Base-by-base conservation (phyloP, 2,329 filamentous ascomycete species). In the Stachybotrys echinatus region DNA sequence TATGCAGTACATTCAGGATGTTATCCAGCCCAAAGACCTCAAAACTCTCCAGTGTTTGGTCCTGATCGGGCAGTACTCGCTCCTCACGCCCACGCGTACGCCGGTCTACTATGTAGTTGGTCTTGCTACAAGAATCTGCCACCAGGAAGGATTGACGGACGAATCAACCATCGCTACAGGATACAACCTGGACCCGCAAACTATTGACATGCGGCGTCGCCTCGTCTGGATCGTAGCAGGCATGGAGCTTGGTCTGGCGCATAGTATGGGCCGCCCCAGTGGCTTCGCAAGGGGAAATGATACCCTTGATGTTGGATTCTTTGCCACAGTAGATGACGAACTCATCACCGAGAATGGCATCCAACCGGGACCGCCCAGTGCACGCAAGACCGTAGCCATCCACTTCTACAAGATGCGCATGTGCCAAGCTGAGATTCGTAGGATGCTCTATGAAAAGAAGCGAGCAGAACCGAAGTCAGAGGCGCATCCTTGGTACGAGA, bases 51-150 rank as follows among this genome's bases (percentile, higher is more conserved):
- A 97, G 68, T 96, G 92, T 59, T 84, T 96, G 49, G 80, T 87
- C 4, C 72, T 99, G 17, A 88, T 97, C 58, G 90, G 85, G 2
- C 89, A 94, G 61, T 97, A 97, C 66, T 97, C 94, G 0, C 76
- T 97, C 19, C 73, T 96, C 42, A 97, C 92, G 0, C 92, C 94
- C 1, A 96, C 92, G 1, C 79, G 92, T 52, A 96, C 90, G 5
- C 91, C 92, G 17, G 87, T 95, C 19, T 97, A 96, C 70, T 96
- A 95, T 70, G 85, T 96, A 46, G 83, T 96, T 43, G 94, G 94
- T 6, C 80, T 96, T 19, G 92, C 91, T 7, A 87, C 89, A 17
- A 85, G 90, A 56, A 83, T 99, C 47, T 91, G 88, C 64, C 92
- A 97, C 64, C 89, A 95, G 50, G 77, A 96, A 48, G 90, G 92